Evolutionary conservation across 495 filamentous ascomycete genomes (phyloP).

Genomic region (Aspergillus taichungensis): DNA sequence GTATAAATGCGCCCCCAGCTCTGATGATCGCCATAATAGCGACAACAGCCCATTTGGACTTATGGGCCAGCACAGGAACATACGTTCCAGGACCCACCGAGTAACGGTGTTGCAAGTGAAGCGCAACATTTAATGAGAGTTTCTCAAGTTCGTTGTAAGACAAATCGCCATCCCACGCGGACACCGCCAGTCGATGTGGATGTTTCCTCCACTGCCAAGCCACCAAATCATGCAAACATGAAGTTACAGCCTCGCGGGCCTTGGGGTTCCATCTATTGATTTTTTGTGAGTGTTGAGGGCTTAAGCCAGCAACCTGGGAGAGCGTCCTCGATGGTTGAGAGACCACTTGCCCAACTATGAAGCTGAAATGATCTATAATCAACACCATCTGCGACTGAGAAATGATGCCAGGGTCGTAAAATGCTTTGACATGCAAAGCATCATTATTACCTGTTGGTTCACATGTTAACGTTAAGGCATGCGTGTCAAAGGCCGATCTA

Average conservation of each 20-base stretch:
- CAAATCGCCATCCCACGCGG: slow-evolving; percentile 1
- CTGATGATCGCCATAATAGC: slow-evolving; percentile 31
- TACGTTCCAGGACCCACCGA: slow-evolving; percentile 7
- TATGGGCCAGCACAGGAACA: slow-evolving; percentile 40
- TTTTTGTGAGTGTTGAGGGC: not conserved
- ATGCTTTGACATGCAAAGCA: no score
- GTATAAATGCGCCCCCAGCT: slow-evolving; percentile 39
- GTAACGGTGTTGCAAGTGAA: not conserved
- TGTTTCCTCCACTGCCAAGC: not conserved
- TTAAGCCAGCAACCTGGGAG: not conserved
- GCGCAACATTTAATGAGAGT: not conserved
- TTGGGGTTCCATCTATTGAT: not conserved
- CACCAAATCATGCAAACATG: not conserved
- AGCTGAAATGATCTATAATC: no score
- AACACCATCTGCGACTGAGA: no score
- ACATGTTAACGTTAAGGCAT: no score
- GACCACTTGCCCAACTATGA: not conserved
- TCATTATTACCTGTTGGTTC: no score
- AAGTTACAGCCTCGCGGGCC: not conserved
- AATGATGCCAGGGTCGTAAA: no score
- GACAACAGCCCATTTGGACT: slow-evolving; percentile 36
- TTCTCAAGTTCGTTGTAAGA: not conserved
- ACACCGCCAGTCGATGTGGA: not conserved
- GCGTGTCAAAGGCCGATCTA: no score
- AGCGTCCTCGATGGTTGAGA: not conserved